Conservation (phyloP, 306 rosid genomes). For the Ceratonia siliqua region DNA sequence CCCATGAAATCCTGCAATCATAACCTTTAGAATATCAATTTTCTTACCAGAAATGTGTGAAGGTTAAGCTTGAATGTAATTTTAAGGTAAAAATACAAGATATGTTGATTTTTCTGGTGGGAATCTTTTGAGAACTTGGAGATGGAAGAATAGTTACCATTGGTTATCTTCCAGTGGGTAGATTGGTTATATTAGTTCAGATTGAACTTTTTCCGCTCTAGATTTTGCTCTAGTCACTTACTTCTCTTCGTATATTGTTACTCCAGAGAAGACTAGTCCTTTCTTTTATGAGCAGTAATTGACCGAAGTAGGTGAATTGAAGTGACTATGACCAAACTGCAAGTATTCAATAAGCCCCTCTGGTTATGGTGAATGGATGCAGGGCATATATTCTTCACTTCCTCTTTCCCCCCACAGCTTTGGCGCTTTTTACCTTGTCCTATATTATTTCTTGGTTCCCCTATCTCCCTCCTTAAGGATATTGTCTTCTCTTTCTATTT, state of each 20-base stretch:
- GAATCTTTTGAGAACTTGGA: constrained; percentile 34
- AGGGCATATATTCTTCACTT: constrained; percentile 20
- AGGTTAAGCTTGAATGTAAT: constrained; percentile 30
- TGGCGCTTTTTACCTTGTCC: constrained; percentile 46
- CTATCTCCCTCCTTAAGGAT: not conserved
- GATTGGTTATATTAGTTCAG: not conserved
- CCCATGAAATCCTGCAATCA: constrained; percentile 1
- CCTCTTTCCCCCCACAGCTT: constrained; percentile 1
- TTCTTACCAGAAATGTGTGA: not conserved
- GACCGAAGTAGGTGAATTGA: constrained; percentile 30
- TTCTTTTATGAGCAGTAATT: constrained; percentile 35
- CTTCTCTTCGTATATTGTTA: not conserved
- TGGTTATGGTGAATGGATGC: constrained; percentile 17
- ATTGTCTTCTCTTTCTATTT: not conserved
- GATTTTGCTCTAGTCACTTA: constrained; percentile 36
- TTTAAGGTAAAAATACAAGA: constrained; percentile 42
- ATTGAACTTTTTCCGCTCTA: constrained; percentile 38
- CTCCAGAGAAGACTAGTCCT: constrained; percentile 36
- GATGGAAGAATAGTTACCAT: constrained; percentile 24
- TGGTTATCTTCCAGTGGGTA: constrained; percentile 26
- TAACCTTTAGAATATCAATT: not conserved
- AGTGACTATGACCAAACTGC: constrained; percentile 29
- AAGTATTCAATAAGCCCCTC: constrained; percentile 18
- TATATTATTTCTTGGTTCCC: constrained; percentile 23
- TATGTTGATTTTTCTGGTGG: constrained; percentile 26